Percentiles rank a stretch among this genome's conserved stretches.
Conservation (phyloP, 768 basidiomycete species). For the Rhodocollybia butyracea region DNA sequence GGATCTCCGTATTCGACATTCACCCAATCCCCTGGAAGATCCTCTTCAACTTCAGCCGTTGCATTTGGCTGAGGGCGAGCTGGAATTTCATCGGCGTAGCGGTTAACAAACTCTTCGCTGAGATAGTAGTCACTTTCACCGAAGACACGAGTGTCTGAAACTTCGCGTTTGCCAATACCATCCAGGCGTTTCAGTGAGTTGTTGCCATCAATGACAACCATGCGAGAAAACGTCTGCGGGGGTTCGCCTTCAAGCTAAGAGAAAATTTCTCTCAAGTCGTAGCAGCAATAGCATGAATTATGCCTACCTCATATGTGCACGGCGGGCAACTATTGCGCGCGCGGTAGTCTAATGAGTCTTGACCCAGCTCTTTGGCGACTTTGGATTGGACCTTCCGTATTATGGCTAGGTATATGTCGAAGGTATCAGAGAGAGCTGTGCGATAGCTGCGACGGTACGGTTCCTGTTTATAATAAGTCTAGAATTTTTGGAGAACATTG, state of each 20-base stretch:
- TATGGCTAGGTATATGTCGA: slow-evolving; percentile 25
- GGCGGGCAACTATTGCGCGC: slow-evolving; percentile 15
- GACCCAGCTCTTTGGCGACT: slow-evolving; percentile 8
- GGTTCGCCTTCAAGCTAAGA: background rate
- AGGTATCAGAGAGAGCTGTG: slow-evolving; percentile 20
- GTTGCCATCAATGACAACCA: no score
- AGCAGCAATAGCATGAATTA: background rate
- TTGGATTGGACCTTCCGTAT: slow-evolving; percentile 4
- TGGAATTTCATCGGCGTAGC: slow-evolving; percentile 27
- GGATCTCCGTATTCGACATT: background rate
- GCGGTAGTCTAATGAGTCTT: slow-evolving; percentile 18
- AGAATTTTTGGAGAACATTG: background rate
- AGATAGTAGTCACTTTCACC: slow-evolving; percentile 10
- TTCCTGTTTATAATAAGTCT: slow-evolving; percentile 13
- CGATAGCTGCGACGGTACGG: slow-evolving; percentile 17
- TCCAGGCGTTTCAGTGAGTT: no score
- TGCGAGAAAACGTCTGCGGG: slow-evolving; percentile 6
- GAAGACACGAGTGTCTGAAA: slow-evolving; percentile 9
- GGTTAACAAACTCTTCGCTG: slow-evolving; percentile 21
- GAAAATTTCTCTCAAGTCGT: background rate
- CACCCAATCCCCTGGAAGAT: slow-evolving; percentile 14
- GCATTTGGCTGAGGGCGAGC: background rate
- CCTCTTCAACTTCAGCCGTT: slow-evolving; percentile 1
- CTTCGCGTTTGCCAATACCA: slow-evolving; percentile 4
- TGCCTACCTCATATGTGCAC: slow-evolving; percentile 13